Conservation (phyloP, 1,139 yeast species). For the Diutina siamensis region DNA sequence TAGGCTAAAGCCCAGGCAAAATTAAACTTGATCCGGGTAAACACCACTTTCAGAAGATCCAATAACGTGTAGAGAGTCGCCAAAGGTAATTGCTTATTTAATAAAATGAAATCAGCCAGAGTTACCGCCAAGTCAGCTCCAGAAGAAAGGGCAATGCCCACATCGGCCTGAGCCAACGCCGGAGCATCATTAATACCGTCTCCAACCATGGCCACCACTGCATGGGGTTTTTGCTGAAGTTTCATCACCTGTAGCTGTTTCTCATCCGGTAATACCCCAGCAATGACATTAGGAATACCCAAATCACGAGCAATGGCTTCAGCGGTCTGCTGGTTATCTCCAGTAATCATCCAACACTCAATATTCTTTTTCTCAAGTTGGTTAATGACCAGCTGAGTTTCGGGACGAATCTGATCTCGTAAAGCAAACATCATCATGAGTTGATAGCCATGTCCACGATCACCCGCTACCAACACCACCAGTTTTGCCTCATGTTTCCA, state of each 20-base stretch:
- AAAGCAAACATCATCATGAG: constrained; percentile 44
- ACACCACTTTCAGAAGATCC: constrained; percentile 32
- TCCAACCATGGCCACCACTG: constrained; percentile 49
- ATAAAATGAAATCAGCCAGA: constrained; percentile 44
- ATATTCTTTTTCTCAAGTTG: constrained; percentile 34
- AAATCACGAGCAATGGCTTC: constrained; percentile 53
- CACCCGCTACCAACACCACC: constrained; percentile 43
- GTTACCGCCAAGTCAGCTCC: constrained; percentile 52
- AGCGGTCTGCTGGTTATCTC: constrained; percentile 62
- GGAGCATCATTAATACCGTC: constrained; percentile 60
- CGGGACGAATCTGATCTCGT: constrained; percentile 55
- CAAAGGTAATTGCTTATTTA: constrained; percentile 35
- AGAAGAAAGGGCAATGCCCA: constrained; percentile 47
- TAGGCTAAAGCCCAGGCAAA: constrained; percentile 45
- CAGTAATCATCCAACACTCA: constrained; percentile 62
- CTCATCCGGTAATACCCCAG: constrained; percentile 65
- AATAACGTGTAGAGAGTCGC: constrained; percentile 37
- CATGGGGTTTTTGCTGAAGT: constrained; percentile 27
- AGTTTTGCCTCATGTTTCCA: constrained; percentile 64
- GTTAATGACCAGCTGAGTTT: constrained; percentile 41
- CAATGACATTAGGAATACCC: constrained; percentile 53
- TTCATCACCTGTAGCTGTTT: constrained; percentile 49
- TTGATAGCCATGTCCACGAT: constrained; percentile 19
- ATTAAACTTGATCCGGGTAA: constrained; percentile 43
- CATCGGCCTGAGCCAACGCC: constrained; percentile 47